A percentile compares a stretch with the other conserved stretches of the same genome.
phyloP scores from a whole-genome alignment of 78 protist species.

The Andalucia godoyi region DNA sequence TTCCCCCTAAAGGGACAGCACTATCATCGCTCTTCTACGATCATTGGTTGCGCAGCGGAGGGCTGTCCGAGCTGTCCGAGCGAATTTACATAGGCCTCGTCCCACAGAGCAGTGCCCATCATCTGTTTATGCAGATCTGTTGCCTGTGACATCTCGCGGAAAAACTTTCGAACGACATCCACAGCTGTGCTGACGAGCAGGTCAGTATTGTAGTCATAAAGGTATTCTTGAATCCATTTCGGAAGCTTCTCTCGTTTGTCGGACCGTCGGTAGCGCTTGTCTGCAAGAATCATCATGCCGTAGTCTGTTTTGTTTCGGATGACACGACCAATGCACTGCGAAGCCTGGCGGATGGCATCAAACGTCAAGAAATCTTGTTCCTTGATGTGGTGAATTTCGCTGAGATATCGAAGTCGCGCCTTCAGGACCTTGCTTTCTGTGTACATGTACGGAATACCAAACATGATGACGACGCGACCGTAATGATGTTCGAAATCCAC shows the following conservation, averaged over 20 bases:
- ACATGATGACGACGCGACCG: conserved; percentile 83
- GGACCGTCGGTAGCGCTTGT: conserved; percentile 21
- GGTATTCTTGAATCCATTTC: conserved; percentile 41
- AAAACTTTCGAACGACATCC: neutral
- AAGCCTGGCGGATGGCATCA: conserved; percentile 94
- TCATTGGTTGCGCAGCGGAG: neutral
- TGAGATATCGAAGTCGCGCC: conserved; percentile 56
- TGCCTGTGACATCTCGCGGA: conserved; percentile 45
- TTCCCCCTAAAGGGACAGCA: no score
- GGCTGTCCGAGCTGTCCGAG: neutral
- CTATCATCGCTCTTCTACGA: no score
- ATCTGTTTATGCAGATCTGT: neutral
- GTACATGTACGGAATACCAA: conserved; percentile 85
- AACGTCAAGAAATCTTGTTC: conserved; percentile 82
- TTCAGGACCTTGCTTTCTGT: conserved; percentile 45
- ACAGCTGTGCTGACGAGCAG: conserved; percentile 35
- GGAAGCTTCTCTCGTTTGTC: conserved; percentile 69
- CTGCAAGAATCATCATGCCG: conserved; percentile 94
- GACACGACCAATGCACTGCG: conserved; percentile 96
- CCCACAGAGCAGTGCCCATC: neutral
- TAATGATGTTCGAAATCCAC: conserved; percentile 90
- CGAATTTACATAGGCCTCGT: neutral
- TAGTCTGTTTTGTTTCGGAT: conserved; percentile 94
- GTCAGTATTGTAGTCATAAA: neutral
- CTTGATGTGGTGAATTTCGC: conserved; percentile 29